Evolutionary conservation across 2,329 filamentous ascomycete genomes (phyloP).

Genomic region (Cercospora citrullina): DNA sequence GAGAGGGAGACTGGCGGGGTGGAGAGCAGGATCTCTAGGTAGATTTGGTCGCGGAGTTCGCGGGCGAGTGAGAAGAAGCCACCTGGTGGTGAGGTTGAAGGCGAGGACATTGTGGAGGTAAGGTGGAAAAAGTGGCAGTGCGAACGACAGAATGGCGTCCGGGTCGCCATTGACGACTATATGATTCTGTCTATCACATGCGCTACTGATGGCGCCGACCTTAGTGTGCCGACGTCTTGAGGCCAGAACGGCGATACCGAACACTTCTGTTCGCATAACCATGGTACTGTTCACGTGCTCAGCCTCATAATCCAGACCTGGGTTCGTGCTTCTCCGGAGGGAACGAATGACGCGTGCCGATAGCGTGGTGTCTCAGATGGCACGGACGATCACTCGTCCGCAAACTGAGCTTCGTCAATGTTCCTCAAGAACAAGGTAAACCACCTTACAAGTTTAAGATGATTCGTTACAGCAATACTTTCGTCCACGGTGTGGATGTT

Average conservation of each 20-base stretch:
- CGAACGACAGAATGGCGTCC: background rate
- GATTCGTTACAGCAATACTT: slow-evolving; percentile 42
- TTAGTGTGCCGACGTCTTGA: background rate
- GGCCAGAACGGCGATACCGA: slow-evolving; percentile 2
- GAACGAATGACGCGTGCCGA: background rate
- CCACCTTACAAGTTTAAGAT: slow-evolving; percentile 49
- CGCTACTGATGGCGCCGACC: background rate
- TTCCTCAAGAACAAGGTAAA: slow-evolving; percentile 47
- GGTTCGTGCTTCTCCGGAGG: background rate
- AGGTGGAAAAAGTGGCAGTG: background rate
- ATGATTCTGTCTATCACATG: background rate
- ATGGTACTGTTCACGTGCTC: slow-evolving; percentile 11
- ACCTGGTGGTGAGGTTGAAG: background rate
- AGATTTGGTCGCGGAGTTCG: slow-evolving; percentile 22
- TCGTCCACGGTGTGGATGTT: slow-evolving; percentile 40
- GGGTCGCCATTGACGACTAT: background rate
- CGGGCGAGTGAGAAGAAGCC: slow-evolving; percentile 16
- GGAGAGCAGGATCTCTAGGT: slow-evolving; percentile 4
- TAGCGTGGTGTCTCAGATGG: background rate
- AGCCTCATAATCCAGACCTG: background rate
- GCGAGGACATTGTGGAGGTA: background rate
- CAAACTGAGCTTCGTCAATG: slow-evolving; percentile 47
- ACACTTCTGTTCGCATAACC: background rate
- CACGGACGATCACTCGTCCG: slow-evolving; percentile 6
- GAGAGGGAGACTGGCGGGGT: background rate